Percentiles rank a stretch among this genome's conserved stretches.
These are phyloP conservation scores for Hansenula sp. DNA, from an alignment of 1,139 yeast species.

Conservation along the genomic window DNA sequence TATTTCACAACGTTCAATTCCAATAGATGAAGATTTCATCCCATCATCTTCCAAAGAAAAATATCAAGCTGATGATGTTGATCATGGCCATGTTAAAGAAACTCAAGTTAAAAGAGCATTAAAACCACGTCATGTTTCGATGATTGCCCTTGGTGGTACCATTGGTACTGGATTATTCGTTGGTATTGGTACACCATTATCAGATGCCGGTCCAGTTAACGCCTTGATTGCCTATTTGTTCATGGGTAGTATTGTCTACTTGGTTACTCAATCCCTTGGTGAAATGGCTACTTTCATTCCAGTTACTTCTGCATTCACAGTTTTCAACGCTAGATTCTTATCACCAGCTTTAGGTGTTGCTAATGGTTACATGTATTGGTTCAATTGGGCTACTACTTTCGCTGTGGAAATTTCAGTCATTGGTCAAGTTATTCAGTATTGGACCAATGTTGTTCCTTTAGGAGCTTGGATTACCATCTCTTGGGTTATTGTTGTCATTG, in stretches of 20 bases:
- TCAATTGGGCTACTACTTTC: conserved; percentile 82
- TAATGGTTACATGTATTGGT: conserved; percentile 84
- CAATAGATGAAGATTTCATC: conserved; percentile 1
- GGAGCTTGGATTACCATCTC: conserved; percentile 70
- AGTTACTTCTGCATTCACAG: conserved; percentile 61
- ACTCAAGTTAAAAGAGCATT: conserved; percentile 42
- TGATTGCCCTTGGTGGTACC: conserved; percentile 68
- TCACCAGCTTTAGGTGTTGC: conserved; percentile 68
- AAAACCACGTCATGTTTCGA: conserved; percentile 57
- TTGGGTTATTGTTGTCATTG: conserved; percentile 46
- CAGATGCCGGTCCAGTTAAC: conserved; percentile 69
- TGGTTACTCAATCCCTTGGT: conserved; percentile 67
- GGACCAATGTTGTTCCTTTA: conserved; percentile 74
- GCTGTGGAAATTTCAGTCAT: conserved; percentile 82
- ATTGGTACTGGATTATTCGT: conserved; percentile 67
- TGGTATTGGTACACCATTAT: conserved; percentile 51
- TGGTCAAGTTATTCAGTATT: conserved; percentile 71
- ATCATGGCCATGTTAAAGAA: conserved; percentile 26
- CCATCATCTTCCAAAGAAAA: conserved; percentile 5
- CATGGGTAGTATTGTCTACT: conserved; percentile 61
- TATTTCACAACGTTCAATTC: neutral
- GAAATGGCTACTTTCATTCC: conserved; percentile 77
- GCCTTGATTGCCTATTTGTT: conserved; percentile 61
- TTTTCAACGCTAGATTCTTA: conserved; percentile 53
- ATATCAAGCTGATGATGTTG: conserved; percentile 9